Conservation (phyloP, 1,139 yeast species). For the Arxiozyma slooffiae region DNA sequence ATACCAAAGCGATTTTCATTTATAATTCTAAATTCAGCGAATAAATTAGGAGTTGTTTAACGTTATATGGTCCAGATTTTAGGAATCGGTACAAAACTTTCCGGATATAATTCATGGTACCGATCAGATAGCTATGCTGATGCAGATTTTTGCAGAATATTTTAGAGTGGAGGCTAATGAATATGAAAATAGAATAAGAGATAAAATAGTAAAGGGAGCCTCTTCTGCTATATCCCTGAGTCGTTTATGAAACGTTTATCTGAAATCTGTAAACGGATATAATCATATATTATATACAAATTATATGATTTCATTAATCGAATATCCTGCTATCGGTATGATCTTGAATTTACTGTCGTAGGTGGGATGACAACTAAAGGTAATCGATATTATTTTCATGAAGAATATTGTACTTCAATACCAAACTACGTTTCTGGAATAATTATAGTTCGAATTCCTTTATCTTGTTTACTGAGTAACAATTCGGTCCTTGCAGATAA, state of each 20-base stretch:
- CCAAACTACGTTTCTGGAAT: constrained; percentile 20
- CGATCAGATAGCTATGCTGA: constrained; percentile 74
- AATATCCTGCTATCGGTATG: background rate
- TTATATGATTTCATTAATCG: background rate
- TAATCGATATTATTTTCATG: background rate
- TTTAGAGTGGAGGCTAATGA: constrained; percentile 32
- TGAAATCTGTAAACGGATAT: background rate
- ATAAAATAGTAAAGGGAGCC: constrained; percentile 28
- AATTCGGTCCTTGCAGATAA: constrained; percentile 62
- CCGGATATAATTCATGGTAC: constrained; percentile 68
- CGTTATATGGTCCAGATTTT: constrained; percentile 56
- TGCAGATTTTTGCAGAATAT: constrained; percentile 37
- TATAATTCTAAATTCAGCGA: constrained; percentile 60
- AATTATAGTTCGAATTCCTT: background rate
- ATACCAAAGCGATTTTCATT: constrained; percentile 61
- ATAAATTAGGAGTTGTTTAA: constrained; percentile 46
- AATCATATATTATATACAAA: background rate
- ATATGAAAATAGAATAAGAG: constrained; percentile 34
- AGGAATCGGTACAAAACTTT: constrained; percentile 49
- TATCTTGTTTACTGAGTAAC: constrained; percentile 1
- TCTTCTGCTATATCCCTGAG: constrained; percentile 1
- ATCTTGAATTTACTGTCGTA: background rate
- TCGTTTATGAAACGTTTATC: too few relatives aligned
- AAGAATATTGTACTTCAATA: constrained; percentile 24
- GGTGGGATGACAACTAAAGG: background rate